A percentile compares a stretch with the other conserved stretches of the same genome.
These are phyloP conservation scores for Gnaphalium uliginosum DNA, from an alignment of 129 eudicot species.

Conservation along the genomic window DNA sequence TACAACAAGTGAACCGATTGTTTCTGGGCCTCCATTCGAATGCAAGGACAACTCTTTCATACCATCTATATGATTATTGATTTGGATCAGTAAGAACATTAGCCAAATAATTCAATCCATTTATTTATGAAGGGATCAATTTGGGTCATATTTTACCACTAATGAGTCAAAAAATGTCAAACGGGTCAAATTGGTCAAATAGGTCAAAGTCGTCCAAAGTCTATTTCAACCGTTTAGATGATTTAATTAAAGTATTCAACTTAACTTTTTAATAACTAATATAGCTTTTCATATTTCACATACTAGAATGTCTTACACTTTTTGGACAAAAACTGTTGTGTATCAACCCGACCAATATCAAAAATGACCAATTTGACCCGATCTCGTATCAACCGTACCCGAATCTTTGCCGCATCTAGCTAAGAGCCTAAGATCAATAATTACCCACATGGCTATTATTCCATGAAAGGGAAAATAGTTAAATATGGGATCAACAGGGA, in stretches of 20 bases:
- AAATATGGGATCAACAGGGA: not conserved
- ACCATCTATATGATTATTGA: constrained; percentile 22
- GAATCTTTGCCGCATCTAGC: not conserved
- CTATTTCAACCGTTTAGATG: not conserved
- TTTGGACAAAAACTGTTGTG: constrained; percentile 6
- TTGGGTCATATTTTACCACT: constrained; percentile 2
- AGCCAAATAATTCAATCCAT: not conserved
- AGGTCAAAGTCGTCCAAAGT: not conserved
- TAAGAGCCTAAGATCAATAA: not conserved
- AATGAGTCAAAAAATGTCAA: not conserved
- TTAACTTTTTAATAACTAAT: too few relatives aligned
- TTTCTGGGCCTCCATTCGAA: constrained; percentile 32
- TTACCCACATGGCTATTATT: not conserved
- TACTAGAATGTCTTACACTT: not conserved
- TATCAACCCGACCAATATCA: not conserved
- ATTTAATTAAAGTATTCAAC: not conserved
- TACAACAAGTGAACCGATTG: constrained; percentile 27
- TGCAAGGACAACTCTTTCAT: constrained; percentile 23
- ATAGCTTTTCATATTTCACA: not conserved
- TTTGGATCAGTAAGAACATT: not conserved
- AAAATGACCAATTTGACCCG: not conserved
- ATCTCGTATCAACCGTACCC: not conserved
- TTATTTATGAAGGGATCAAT: not conserved
- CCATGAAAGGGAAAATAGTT: too few relatives aligned
- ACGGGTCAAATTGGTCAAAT: constrained; percentile 4